phyloP scores from a whole-genome alignment of 2,329 filamentous ascomycete genomes.

The Paraphaeosphaeria minitans region DNA sequence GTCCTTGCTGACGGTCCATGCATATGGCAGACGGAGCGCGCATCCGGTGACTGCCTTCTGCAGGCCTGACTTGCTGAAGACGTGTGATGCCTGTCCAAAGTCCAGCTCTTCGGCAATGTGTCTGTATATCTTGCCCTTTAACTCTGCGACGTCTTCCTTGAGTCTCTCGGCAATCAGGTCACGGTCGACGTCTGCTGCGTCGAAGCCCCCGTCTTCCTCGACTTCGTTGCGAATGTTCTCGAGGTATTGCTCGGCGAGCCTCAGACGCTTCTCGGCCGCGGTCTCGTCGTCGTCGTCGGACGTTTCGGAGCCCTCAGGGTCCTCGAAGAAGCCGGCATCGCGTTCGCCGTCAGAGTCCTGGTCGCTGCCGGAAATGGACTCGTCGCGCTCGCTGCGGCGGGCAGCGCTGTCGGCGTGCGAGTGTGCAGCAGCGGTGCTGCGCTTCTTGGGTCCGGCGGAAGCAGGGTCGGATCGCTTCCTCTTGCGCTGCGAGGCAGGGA shows the following conservation, averaged over 20 bases:
- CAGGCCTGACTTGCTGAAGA: constrained; percentile 78
- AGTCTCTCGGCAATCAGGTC: constrained; percentile 86
- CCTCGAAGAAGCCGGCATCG: constrained; percentile 45
- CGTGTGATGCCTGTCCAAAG: constrained; percentile 69
- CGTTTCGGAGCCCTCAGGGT: constrained; percentile 53
- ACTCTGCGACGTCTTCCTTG: constrained; percentile 89
- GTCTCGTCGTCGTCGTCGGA: constrained; percentile 85
- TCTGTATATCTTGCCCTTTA: constrained; percentile 87
- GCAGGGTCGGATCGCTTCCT: constrained; percentile 69
- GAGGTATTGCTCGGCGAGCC: constrained; percentile 89
- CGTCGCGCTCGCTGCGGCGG: constrained; percentile 63
- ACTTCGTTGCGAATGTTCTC: constrained; percentile 82
- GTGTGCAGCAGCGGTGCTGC: constrained; percentile 55
- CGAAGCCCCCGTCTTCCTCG: constrained; percentile 79
- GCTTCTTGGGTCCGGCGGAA: constrained; percentile 65
- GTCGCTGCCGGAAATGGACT: constrained; percentile 88
- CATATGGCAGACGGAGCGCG: constrained; percentile 76
- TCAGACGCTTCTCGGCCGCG: constrained; percentile 81
- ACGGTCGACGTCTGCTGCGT: constrained; percentile 90
- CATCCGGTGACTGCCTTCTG: constrained; percentile 79
- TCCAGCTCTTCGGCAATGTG: constrained; percentile 75
- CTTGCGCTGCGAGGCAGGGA: constrained; percentile 86
- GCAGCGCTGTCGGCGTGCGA: constrained; percentile 51
- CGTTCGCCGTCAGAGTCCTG: constrained; percentile 66
- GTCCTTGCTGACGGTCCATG: constrained; percentile 90